phyloP scores from a whole-genome alignment of 139 green algal genomes.

The Chlamydomonas eustigma region DNA sequence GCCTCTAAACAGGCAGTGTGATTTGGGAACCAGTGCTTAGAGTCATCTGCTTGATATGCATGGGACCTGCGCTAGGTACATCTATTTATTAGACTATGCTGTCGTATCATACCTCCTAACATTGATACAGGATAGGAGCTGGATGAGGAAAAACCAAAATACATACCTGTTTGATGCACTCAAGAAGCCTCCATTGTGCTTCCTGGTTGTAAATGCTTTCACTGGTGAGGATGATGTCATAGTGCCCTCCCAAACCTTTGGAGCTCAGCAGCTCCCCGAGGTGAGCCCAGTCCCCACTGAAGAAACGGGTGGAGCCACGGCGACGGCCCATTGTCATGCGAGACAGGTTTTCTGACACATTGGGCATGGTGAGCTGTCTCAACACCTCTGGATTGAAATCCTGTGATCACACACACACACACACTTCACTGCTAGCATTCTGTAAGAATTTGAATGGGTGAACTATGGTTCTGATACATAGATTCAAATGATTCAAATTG shows the following conservation, averaged over 20 bases:
- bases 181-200: slow-evolving; percentile 49
- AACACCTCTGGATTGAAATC: slow-evolving; percentile 86
- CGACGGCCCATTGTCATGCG: slow-evolving; percentile 9
- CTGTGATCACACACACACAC: slow-evolving; percentile 33
- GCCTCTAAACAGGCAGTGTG: too few species aligned
- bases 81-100: too few species aligned
- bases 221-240: slow-evolving; percentile 75
- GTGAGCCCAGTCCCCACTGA: slow-evolving; percentile 58
- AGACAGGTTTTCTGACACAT: slow-evolving; percentile 60
- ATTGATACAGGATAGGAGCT: too few species aligned
- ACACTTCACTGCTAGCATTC: neutral
- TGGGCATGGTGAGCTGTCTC: slow-evolving; percentile 60
- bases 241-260: slow-evolving; percentile 34
- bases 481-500: too few species aligned
- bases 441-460: neutral
- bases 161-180: slow-evolving; percentile 67
- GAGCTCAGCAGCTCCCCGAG: slow-evolving; percentile 35
- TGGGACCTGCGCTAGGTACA: too few species aligned
- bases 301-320: slow-evolving; percentile 18
- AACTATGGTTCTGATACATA: slow-evolving; percentile 8
- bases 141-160: too few species aligned
- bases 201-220: slow-evolving; percentile 80
- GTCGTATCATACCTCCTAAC: too few species aligned
- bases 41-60: too few species aligned
- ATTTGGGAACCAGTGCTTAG: too few species aligned